Conservation (phyloP, 352 stramenopile species). For the Aphanomyces invadans region DNA sequence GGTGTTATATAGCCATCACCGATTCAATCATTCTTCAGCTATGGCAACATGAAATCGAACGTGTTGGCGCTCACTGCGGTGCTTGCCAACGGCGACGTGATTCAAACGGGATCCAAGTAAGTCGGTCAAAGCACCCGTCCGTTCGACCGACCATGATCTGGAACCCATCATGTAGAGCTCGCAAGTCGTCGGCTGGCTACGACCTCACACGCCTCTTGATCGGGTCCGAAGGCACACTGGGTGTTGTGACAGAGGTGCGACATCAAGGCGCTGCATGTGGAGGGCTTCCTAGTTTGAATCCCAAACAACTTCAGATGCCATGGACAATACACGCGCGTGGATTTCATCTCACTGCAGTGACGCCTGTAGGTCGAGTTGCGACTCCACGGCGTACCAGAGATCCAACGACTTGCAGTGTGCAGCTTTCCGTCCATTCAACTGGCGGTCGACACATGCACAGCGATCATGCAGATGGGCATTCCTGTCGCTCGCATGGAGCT, state of each 20-base stretch:
- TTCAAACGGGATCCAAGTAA: conserved; percentile 84
- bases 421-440: conserved; percentile 88
- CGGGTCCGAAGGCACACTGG: conserved; percentile 93
- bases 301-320: too few species aligned
- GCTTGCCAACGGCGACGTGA: conserved; percentile 81
- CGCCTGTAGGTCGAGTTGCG: conserved; percentile 89
- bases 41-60: conserved; percentile 97
- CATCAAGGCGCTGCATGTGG: too few species aligned
- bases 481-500: conserved; percentile 81
- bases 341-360: too few species aligned
- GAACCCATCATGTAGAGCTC: conserved; percentile 64
- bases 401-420: conserved; percentile 88
- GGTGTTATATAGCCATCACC: too few species aligned
- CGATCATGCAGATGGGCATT: conserved; percentile 84
- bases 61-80: conserved; percentile 91
- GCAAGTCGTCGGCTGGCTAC: conserved; percentile 97
- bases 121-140: conserved; percentile 9
- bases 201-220: conserved; percentile 93
- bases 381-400: conserved; percentile 88
- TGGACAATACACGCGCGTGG: too few species aligned
- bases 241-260: conserved; percentile 87
- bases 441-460: conserved; percentile 73
- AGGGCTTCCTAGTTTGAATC: too few species aligned
- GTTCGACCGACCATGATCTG: too few species aligned
- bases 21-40: conserved; percentile 50